A percentile compares a stretch with the other conserved stretches of the same genome.
Evolutionary conservation across 2,329 filamentous ascomycete genomes (phyloP).

Genomic region (Penicillium capsulatum): DNA sequence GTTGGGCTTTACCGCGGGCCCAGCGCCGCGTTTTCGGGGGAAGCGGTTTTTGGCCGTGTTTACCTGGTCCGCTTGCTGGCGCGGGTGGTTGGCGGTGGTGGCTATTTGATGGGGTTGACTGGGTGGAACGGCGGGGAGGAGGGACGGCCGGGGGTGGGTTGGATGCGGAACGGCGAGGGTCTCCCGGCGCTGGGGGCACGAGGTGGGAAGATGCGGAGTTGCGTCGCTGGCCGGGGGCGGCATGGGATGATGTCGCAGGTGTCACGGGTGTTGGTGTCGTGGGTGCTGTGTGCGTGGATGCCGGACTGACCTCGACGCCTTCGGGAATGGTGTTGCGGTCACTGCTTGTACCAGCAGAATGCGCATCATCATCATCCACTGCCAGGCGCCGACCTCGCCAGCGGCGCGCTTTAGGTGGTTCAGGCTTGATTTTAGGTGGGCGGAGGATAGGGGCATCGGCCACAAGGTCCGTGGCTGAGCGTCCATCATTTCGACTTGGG

Average conservation of each 20-base stretch:
- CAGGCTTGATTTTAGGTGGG: slow-evolving; percentile 35
- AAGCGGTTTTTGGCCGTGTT: slow-evolving; percentile 35
- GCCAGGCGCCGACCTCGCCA: slow-evolving; percentile 38
- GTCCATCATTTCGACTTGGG: slow-evolving; percentile 58
- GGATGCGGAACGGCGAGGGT: slow-evolving; percentile 30
- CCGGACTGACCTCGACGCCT: slow-evolving; percentile 19
- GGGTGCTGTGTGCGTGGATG: slow-evolving; percentile 8
- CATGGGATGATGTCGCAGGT: slow-evolving; percentile 1
- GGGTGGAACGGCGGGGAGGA: slow-evolving; percentile 38
- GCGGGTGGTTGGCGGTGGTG: slow-evolving; percentile 18
- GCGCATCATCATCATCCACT: slow-evolving; percentile 29
- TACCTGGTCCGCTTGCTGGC: slow-evolving; percentile 2
- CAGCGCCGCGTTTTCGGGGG: slow-evolving; percentile 43
- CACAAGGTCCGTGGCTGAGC: slow-evolving; percentile 17
- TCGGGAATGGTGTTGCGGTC: slow-evolving; percentile 27
- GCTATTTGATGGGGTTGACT: slow-evolving; percentile 24
- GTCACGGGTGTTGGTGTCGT: slow-evolving; percentile 5
- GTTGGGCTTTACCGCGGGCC: slow-evolving; percentile 28
- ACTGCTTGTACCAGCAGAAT: slow-evolving; percentile 20
- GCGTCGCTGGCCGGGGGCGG: slow-evolving; percentile 11
- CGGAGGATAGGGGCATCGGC: slow-evolving; percentile 17
- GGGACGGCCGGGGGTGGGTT: slow-evolving; percentile 41
- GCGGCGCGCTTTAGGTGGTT: slow-evolving; percentile 42
- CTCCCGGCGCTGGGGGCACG: slow-evolving; percentile 21
- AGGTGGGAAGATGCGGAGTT: slow-evolving; percentile 25